A percentile compares a stretch with the other conserved stretches of the same genome.
These are phyloP conservation scores for Suhomyces guaymorum DNA, from an alignment of 1,139 yeast species.

Conservation along the genomic window DNA sequence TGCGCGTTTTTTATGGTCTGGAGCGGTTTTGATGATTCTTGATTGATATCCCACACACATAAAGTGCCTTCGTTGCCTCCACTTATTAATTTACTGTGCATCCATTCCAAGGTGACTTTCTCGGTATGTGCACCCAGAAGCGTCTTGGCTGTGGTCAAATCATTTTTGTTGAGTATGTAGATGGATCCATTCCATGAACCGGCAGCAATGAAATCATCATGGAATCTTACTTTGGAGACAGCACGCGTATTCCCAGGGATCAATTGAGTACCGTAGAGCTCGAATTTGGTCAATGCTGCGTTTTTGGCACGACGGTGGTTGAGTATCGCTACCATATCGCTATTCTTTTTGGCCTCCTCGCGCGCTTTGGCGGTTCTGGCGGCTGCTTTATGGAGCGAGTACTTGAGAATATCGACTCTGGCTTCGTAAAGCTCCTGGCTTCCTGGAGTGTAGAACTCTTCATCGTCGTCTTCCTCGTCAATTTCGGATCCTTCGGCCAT, in stretches of 20 bases:
- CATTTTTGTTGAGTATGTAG: slow-evolving; percentile 44
- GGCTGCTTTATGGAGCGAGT: slow-evolving; percentile 50
- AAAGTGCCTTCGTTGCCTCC: slow-evolving; percentile 71
- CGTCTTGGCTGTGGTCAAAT: slow-evolving; percentile 32
- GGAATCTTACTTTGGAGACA: slow-evolving; percentile 57
- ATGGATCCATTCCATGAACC: slow-evolving; percentile 89
- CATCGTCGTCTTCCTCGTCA: slow-evolving; percentile 57
- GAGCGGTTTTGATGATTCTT: slow-evolving; percentile 19
- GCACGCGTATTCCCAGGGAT: slow-evolving; percentile 62
- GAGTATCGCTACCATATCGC: slow-evolving; percentile 32
- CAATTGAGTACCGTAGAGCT: slow-evolving; percentile 68
- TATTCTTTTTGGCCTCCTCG: slow-evolving; percentile 16
- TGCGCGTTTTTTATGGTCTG: slow-evolving; percentile 39
- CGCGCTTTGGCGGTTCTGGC: slow-evolving; percentile 37
- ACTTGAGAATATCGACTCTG: slow-evolving; percentile 52
- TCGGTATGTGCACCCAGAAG: slow-evolving; percentile 48
- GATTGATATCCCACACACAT: slow-evolving; percentile 48
- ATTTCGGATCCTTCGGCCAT: slow-evolving; percentile 27
- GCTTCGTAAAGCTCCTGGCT: slow-evolving; percentile 53
- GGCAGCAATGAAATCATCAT: slow-evolving; percentile 56
- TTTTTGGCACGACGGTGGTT: slow-evolving; percentile 50
- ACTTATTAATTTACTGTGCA: slow-evolving; percentile 36
- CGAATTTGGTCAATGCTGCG: slow-evolving; percentile 35
- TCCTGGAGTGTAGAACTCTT: slow-evolving; percentile 87
- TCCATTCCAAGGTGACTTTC: slow-evolving; percentile 72